Evolutionary conservation across 768 basidiomycete genomes (phyloP).

Genomic region (Tubosaeta brunneosetosa): DNA sequence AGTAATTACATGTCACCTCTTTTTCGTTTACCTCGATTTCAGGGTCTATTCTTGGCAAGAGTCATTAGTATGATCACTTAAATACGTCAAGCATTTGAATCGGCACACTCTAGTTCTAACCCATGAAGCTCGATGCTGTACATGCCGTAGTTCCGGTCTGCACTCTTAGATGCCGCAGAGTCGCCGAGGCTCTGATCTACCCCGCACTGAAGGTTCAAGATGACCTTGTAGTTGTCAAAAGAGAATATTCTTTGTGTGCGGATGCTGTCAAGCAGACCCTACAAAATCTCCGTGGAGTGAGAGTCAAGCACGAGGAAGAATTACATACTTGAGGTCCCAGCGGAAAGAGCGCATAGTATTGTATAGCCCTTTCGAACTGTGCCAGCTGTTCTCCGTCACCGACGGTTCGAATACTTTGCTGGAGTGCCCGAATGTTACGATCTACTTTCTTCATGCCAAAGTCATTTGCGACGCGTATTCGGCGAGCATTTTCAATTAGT

Average conservation of each 20-base stretch:
- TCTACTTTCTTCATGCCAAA: conserved; percentile 83
- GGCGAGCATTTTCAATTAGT: conserved; percentile 68
- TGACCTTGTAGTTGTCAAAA: conserved; percentile 91
- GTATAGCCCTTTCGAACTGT: conserved; percentile 71
- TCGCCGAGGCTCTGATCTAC: conserved; percentile 60
- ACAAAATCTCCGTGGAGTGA: conserved; percentile 1
- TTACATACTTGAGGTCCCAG: conserved; percentile 64
- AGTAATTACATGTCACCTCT: conserved; percentile 1
- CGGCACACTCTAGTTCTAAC: conserved; percentile 55
- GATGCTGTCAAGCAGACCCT: conserved; percentile 78
- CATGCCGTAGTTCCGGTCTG: conserved; percentile 75
- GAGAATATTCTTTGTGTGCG: conserved; percentile 60
- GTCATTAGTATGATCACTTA: conserved; percentile 11
- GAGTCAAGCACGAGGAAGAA: background rate
- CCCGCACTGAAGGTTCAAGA: conserved; percentile 86
- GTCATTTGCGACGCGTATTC: conserved; percentile 62
- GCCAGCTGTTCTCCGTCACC: conserved; percentile 54
- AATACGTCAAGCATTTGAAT: conserved; percentile 27
- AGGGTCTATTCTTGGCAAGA: background rate
- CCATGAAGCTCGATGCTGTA: conserved; percentile 90
- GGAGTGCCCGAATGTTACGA: conserved; percentile 86
- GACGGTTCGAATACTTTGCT: conserved; percentile 83
- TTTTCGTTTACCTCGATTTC: background rate
- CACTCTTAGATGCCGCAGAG: conserved; percentile 45
- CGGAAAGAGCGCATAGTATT: conserved; percentile 78